phyloP scores from a whole-genome alignment of 2,329 filamentous ascomycete species.

The Aspergillus awamori region DNA sequence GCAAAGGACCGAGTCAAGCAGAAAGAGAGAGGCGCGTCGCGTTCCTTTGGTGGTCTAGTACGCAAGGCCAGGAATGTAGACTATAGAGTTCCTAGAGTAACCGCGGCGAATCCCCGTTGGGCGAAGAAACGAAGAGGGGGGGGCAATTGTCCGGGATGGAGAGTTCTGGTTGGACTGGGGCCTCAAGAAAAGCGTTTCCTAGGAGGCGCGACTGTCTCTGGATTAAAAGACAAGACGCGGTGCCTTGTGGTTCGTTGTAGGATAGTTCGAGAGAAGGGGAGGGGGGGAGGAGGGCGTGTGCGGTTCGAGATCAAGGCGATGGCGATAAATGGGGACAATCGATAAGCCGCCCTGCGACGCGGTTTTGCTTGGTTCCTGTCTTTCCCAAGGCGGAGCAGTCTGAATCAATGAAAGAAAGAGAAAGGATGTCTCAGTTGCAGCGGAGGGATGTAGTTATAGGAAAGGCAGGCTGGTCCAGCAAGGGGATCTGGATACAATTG shows the following conservation, averaged over 20 bases:
- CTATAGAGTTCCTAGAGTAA: conserved; percentile 42
- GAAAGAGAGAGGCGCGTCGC: conserved; percentile 38
- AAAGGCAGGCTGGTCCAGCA: conserved; percentile 22
- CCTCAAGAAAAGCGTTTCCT: conserved; percentile 17
- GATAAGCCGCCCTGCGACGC: conserved; percentile 24
- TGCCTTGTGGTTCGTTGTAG: no score
- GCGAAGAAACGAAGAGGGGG: not conserved
- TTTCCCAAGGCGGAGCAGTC: conserved; percentile 7
- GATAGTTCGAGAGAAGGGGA: conserved; percentile 5
- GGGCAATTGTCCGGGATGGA: not conserved
- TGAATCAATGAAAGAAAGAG: not conserved
- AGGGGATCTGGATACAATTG: conserved; percentile 23
- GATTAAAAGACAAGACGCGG: conserved; percentile 16
- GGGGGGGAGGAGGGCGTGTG: conserved; percentile 1
- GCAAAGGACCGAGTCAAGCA: conserved; percentile 16
- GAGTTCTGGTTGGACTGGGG: conserved; percentile 6
- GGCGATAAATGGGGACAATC: conserved; percentile 7
- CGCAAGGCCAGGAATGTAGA: conserved; percentile 48
- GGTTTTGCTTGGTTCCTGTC: conserved; percentile 9
- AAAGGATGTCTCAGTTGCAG: conserved; percentile 25
- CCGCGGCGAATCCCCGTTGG: conserved; percentile 25
- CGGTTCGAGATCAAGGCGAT: conserved; percentile 12
- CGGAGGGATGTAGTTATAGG: conserved; percentile 26
- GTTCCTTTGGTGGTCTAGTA: conserved; percentile 35
- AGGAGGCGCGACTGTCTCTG: conserved; percentile 27